Base-by-base conservation (phyloP, 2,329 filamentous ascomycete genomes). In the Juglanconis juglandina region DNA sequence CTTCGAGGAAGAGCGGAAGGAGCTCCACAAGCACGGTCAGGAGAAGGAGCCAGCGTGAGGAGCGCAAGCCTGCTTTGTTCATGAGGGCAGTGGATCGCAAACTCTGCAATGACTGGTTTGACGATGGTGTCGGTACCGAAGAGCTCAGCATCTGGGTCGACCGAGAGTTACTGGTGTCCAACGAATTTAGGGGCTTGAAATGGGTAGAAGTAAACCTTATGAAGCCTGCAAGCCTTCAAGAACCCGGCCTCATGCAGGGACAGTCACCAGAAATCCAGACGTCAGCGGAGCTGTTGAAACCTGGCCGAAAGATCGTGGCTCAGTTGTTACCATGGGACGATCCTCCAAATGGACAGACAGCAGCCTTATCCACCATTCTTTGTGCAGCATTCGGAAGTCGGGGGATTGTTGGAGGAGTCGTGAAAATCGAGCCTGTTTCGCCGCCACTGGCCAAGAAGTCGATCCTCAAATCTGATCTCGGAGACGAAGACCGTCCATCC, bases 171-270 rank as follows among this genome's bases (percentile, higher is more conserved):
- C 79, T 96, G 30, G 78, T 85, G 13, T 85, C 85, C 5, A 90
- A 88, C 67, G 85, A 88, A 10, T 82, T 97, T 50, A 85, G 88
- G 66, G 92, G 91, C 0, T 81, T 90, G 10, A 89, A 84, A 53
- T 96, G 87, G 79, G 92, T 89, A 1, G 81, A 83, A 13, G 88
- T 97, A n/a, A 88, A 90, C n/a, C 78, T 97, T n/a, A 83, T 98
- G 56, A 90, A 88, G 66, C 92, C 94, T 41, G 86, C 88, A 13
- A 91, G 89, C 3, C 76, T 96, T 32, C 87, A 92, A 65, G 81
- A 87, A 59, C 85, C 88, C 0, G 75, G 87, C 1, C 90, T 92
- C 68, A 85, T 89, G 50, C 81, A 85, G 61, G 87, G 88, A 66
- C 83, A 88, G 48, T 81, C 87, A 48, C 79, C 83, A 52, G 89